Evolutionary conservation across 306 rosid genomes (phyloP), one percentile per base, ranked within the genome.

Genomic region (Mimosa pudica): DNA sequence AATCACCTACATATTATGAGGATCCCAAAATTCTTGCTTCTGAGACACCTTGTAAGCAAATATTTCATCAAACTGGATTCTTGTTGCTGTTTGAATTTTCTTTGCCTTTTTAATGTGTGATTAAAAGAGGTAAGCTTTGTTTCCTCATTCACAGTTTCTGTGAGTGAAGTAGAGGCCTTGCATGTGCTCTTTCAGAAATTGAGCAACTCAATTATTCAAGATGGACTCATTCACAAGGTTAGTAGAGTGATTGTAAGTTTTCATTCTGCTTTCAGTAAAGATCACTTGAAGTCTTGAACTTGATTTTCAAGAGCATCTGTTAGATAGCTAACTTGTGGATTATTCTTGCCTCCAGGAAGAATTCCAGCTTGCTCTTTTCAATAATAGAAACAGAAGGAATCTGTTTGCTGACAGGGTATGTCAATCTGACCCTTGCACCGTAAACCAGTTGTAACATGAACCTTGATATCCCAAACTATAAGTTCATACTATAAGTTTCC

Each of bases 351-450:
- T 16, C 30, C 90, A 93, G 98, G 98, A 95, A 89, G 98, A 95
- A 88, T 91, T 95, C 74, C 98, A 90, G 89, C 89, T 95, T 17
- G 98, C 98, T 0, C 89, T 95, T 18, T 95, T 95, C 86, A 82
- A 79, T 81, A 91, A 95, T 70, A 82, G 79, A 77, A 84, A 91
- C 72, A 82, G 41, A 81, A 89, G 78, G 42, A 92, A 89, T 83
- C 90, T 95, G 71, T 95, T 95, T 65, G 93, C 98, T 0, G 97
- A 93, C 82, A 83, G 98, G 89, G 98, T 93, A 13, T 60, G 90
- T 82, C 6, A 85, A 78, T 60, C 80, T 60, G 33, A 36, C 62
- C 74, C 73, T 60, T 48, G 13, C 32, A 73, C 79, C 57, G 8
- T 36, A 48, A 30, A 70, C 75, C 24, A 41, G 13, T 63, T 10